A percentile compares a stretch with the other conserved stretches of the same genome.
phyloP scores from a whole-genome alignment of 805 yeast genomes.

The Vanderwaltozyma tropicalis region DNA sequence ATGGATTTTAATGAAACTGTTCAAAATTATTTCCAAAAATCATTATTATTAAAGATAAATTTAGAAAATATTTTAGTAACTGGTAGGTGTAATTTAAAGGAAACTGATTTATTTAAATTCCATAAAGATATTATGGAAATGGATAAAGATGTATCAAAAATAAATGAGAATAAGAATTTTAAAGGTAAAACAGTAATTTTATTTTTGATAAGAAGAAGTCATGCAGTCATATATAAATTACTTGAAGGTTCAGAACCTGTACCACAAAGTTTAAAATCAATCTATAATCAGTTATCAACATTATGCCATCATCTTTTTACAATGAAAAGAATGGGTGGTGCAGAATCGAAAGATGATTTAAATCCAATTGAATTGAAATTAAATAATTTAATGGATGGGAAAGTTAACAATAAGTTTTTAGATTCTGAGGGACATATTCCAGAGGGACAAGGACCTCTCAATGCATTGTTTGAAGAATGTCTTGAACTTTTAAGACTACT shows the following conservation, averaged over 20 bases:
- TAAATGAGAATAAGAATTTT: conserved; percentile 29
- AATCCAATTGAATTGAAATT: conserved; percentile 83
- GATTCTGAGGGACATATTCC: conserved; percentile 75
- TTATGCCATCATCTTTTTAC: conserved; percentile 77
- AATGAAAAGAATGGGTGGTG: conserved; percentile 78
- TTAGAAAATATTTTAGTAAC: conserved; percentile 77
- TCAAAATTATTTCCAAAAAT: conserved; percentile 45
- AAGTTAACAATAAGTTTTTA: conserved; percentile 48
- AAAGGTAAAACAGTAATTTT: conserved; percentile 48
- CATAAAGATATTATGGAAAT: conserved; percentile 59
- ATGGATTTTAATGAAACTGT: conserved; percentile 39
- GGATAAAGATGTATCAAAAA: conserved; percentile 28
- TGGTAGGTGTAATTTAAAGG: conserved; percentile 90
- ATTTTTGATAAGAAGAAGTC: conserved; percentile 73
- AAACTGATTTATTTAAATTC: conserved; percentile 77
- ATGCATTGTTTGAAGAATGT: conserved; percentile 77
- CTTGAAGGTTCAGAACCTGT: conserved; percentile 86
- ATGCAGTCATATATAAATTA: conserved; percentile 72
- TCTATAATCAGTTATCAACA: conserved; percentile 80
- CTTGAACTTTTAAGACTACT: conserved; percentile 81
- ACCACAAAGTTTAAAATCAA: conserved; percentile 74
- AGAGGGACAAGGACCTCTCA: conserved; percentile 87
- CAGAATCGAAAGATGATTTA: conserved; percentile 68
- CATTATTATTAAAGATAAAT: conserved; percentile 53
- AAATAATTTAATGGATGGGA: conserved; percentile 56